These are phyloP conservation scores for Tetragonia tetragonoides DNA, from an alignment of 148 eudicot genomes.

Conservation along the genomic window DNA sequence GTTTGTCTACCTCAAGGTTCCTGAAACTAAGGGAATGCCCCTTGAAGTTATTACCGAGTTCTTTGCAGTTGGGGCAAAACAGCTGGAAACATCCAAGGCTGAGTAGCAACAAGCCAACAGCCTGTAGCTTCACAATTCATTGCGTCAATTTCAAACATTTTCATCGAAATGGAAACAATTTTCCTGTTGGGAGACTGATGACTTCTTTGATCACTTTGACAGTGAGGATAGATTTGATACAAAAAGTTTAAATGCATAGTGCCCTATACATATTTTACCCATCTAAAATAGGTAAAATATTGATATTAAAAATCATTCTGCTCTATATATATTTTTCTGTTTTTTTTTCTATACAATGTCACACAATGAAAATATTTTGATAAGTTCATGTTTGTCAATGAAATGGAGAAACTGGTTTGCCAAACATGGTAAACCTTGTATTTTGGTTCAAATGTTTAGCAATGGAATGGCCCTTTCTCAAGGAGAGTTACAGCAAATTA, in stretches of 20 bases:
- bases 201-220: neutral
- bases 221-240: slow-evolving; percentile 11
- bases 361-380: neutral
- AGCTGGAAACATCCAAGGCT: slow-evolving; percentile 29
- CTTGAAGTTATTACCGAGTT: slow-evolving; percentile 87
- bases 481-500: no score
- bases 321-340: neutral
- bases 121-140: neutral
- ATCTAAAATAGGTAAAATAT: no score
- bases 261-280: neutral
- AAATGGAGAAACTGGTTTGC: neutral
- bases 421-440: no score
- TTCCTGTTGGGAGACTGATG: neutral
- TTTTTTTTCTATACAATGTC: neutral
- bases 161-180: neutral
- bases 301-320: no score
- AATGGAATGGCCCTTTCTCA: no score
- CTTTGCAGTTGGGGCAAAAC: slow-evolving; percentile 70
- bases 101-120: slow-evolving; percentile 17
- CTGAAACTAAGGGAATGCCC: slow-evolving; percentile 94
- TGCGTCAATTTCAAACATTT: neutral
- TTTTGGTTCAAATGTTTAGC: no score
- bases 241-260: neutral
- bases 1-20: slow-evolving; percentile 80
- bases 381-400: neutral